phyloP scores from a whole-genome alignment of 2,329 filamentous ascomycete genomes.

The Sclerotinia spermophila region DNA sequence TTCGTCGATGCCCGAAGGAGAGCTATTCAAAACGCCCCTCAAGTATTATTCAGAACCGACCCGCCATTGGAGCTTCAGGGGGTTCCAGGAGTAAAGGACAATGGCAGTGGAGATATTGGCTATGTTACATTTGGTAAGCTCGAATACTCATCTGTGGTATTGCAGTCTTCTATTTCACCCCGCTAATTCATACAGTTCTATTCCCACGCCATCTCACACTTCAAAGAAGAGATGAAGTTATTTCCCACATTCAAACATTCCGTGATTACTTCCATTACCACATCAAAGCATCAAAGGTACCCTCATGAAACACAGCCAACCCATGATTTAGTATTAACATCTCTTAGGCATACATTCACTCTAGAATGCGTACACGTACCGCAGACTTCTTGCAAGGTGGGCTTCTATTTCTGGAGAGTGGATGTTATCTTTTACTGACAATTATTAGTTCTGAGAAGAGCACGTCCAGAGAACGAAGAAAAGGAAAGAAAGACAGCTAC shows the following conservation, averaged over 20 bases:
- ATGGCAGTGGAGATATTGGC: slow-evolving; percentile 80
- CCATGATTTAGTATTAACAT: slow-evolving; percentile 21
- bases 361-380: slow-evolving; percentile 93
- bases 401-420: slow-evolving; percentile 27
- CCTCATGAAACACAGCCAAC: neutral
- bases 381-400: slow-evolving; percentile 96
- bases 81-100: slow-evolving; percentile 74
- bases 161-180: slow-evolving; percentile 21
- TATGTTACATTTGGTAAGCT: slow-evolving; percentile 94
- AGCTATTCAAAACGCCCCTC: slow-evolving; percentile 96
- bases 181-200: slow-evolving; percentile 57
- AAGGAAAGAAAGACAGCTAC: slow-evolving; percentile 98
- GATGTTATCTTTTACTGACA: slow-evolving; percentile 37
- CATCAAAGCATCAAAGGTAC: slow-evolving; percentile 94
- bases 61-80: slow-evolving; percentile 87
- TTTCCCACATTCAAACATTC: slow-evolving; percentile 99
- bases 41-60: slow-evolving; percentile 94
- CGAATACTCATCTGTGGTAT: neutral
- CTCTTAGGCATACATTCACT: slow-evolving; percentile 85
- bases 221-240: slow-evolving; percentile 88
- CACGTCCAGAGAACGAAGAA: slow-evolving; percentile 91
- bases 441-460: slow-evolving; percentile 79
- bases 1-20: slow-evolving; percentile 94
- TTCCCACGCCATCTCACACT: slow-evolving; percentile 92
- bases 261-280: slow-evolving; percentile 99